A percentile compares a stretch with the other conserved stretches of the same genome.
These are phyloP conservation scores for Boletus pseudo-olivaceus DNA, from an alignment of 768 basidiomycete genomes.

Conservation along the genomic window DNA sequence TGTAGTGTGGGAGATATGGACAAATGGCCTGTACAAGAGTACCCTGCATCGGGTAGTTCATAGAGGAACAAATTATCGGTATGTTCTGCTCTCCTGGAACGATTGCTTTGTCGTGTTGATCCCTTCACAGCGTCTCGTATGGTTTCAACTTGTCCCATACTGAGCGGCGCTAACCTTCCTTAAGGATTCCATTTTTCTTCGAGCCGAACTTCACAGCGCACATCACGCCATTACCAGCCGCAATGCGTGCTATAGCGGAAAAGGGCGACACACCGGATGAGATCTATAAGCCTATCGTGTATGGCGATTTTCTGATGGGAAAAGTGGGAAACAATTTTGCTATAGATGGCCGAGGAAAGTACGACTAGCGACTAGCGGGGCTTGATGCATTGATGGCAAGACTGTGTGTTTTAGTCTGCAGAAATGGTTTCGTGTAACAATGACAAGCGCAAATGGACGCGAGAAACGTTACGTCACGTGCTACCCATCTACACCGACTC, in stretches of 20 bases:
- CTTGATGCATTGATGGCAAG: neutral
- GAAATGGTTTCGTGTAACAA: neutral
- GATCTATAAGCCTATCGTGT: constrained; percentile 50
- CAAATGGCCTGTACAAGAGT: constrained; percentile 79
- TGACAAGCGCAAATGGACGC: neutral
- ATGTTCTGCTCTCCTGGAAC: constrained; percentile 3
- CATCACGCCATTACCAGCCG: constrained; percentile 63
- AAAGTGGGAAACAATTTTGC: constrained; percentile 79
- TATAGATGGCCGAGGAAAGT: constrained; percentile 33
- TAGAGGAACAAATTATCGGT: constrained; percentile 62
- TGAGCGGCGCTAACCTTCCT: constrained; percentile 2
- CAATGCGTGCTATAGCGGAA: constrained; percentile 37
- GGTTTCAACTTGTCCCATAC: constrained; percentile 22
- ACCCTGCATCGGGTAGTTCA: constrained; percentile 92
- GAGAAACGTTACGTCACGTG: constrained; percentile 32
- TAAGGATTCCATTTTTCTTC: constrained; percentile 88
- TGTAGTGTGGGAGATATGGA: constrained; percentile 93
- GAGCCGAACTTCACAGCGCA: constrained; percentile 82
- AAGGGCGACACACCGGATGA: constrained; percentile 22
- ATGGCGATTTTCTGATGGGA: constrained; percentile 72
- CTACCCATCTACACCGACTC: neutral
- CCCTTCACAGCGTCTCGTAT: constrained; percentile 61
- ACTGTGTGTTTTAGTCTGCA: neutral
- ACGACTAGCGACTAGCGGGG: constrained; percentile 16
- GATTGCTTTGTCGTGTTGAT: constrained; percentile 4